phyloP scores from a whole-genome alignment of 2,329 filamentous ascomycete species.

The Cladosporium sp. region DNA sequence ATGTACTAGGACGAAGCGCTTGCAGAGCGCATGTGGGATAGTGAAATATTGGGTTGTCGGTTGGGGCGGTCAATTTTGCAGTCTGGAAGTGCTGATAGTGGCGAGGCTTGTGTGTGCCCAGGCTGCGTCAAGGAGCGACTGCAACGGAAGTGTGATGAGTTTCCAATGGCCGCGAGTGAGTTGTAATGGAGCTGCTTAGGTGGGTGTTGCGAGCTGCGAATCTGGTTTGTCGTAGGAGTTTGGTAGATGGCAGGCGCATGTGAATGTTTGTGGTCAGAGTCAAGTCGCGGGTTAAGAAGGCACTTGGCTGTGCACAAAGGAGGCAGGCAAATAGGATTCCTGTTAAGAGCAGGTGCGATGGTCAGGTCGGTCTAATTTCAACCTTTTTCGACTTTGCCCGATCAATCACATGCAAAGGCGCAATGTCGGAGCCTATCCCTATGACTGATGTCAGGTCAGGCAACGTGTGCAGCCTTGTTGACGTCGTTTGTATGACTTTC shows the following conservation, averaged over 20 bases:
- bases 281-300: neutral
- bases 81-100: too few relatives aligned
- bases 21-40: neutral
- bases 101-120: neutral
- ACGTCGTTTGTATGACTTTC: neutral
- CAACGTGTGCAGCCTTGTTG: neutral
- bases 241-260: conserved; percentile 1
- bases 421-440: neutral
- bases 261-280: neutral
- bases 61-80: too few relatives aligned
- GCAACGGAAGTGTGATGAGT: neutral
- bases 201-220: too few relatives aligned
- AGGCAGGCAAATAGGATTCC: too few relatives aligned
- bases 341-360: too few relatives aligned
- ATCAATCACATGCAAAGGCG: neutral
- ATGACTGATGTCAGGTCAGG: neutral
- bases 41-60: neutral
- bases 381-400: neutral
- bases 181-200: neutral
- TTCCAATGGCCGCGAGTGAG: neutral
- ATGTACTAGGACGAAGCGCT: neutral
- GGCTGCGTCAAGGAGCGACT: neutral
- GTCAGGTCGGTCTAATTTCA: neutral
- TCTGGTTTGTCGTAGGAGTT: neutral
- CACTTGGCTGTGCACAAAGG: too few relatives aligned